Conservation (phyloP, 306 rosid genomes). For the Casuarina glauca region DNA sequence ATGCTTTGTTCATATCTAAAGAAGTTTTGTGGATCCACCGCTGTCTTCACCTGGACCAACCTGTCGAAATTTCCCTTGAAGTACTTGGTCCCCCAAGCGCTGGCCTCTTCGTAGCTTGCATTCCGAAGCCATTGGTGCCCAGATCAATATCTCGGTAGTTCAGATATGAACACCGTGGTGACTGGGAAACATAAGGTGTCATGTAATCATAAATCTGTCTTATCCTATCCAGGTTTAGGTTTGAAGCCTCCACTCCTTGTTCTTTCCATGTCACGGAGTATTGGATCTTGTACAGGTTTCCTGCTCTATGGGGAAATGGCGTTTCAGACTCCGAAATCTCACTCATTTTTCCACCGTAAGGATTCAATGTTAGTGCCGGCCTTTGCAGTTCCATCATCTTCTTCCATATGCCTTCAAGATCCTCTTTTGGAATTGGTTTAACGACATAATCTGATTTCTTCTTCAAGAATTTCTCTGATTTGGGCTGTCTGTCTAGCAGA, state of each 20-base stretch:
- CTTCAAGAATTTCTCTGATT: conserved; percentile 53
- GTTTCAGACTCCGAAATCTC: conserved; percentile 57
- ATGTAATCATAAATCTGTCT: conserved; percentile 55
- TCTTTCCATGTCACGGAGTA: conserved; percentile 69
- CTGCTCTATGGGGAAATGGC: conserved; percentile 75
- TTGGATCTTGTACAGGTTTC: conserved; percentile 63
- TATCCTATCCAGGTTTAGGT: conserved; percentile 37
- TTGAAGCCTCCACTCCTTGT: conserved; percentile 37
- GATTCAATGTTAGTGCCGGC: conserved; percentile 48
- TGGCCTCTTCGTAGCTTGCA: conserved; percentile 49
- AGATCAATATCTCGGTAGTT: conserved; percentile 75
- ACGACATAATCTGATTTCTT: conserved; percentile 73
- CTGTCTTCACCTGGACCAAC: conserved; percentile 54
- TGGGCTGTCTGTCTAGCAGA: conserved; percentile 52
- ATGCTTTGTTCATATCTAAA: conserved; percentile 72
- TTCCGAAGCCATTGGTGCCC: conserved; percentile 53
- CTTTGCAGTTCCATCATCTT: conserved; percentile 61
- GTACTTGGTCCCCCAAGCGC: conserved; percentile 67
- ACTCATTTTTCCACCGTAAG: conserved; percentile 74
- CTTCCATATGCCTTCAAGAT: conserved; percentile 59
- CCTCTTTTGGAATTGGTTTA: conserved; percentile 45
- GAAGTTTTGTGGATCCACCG: conserved; percentile 63
- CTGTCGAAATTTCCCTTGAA: conserved; percentile 65
- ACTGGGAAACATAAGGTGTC: conserved; percentile 61
- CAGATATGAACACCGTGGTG: conserved; percentile 68